These are phyloP conservation scores for Lophiotrema nucula DNA, from an alignment of 495 filamentous ascomycete species.

Conservation along the genomic window DNA sequence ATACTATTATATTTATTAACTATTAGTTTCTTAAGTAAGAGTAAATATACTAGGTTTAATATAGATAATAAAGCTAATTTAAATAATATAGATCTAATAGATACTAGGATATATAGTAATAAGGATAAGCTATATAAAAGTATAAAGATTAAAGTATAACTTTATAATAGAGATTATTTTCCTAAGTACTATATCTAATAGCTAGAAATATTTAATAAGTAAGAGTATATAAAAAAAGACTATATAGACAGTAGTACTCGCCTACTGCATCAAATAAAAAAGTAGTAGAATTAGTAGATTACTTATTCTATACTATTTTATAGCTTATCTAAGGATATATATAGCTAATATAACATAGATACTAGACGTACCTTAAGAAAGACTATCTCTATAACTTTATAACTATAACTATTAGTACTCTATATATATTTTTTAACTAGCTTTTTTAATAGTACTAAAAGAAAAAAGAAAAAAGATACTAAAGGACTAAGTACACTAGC, in stretches of 20 bases:
- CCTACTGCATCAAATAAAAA: background rate
- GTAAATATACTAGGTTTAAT: background rate
- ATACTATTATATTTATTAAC: background rate
- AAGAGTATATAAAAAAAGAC: background rate
- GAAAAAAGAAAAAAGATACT: background rate
- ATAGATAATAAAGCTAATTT: background rate
- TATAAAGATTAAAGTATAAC: background rate
- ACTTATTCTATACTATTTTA: background rate
- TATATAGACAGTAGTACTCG: background rate
- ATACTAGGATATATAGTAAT: background rate
- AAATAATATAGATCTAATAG: background rate
- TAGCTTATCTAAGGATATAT: background rate
- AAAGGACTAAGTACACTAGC: background rate
- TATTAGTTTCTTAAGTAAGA: background rate
- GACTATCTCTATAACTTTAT: background rate
- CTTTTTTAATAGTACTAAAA: background rate
- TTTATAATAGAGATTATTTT: background rate
- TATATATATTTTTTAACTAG: background rate
- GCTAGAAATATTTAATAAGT: background rate
- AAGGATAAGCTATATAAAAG: background rate
- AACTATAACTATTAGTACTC: background rate
- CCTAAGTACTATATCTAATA: background rate
- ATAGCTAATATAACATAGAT: constrained; percentile 3
- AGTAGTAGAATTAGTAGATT: background rate
- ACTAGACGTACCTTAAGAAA: background rate